Conservation (phyloP, 2,329 filamentous ascomycete genomes). For the Fusarium bulbicola region DNA sequence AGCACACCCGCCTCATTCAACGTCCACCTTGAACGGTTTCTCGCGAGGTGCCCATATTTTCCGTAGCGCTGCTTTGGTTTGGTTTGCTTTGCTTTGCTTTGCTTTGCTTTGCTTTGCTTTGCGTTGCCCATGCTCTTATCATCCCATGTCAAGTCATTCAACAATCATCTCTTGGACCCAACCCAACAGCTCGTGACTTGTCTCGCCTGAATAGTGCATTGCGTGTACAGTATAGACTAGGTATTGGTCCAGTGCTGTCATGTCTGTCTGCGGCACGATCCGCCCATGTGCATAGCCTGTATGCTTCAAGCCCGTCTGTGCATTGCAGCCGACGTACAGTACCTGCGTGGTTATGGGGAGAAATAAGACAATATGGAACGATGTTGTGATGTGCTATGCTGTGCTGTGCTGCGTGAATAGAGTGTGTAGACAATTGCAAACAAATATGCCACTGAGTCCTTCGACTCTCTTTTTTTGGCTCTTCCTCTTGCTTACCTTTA, state of each 20-base stretch:
- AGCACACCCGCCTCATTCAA: neutral
- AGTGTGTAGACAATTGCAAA: conserved; percentile 10
- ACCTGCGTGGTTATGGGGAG: conserved; percentile 29
- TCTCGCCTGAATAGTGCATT: conserved; percentile 28
- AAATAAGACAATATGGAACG: conserved; percentile 14
- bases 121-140: conserved; percentile 1
- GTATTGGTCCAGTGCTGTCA: neutral
- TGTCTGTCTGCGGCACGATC: conserved; percentile 21
- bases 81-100: neutral
- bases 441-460: conserved; percentile 16
- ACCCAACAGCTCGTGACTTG: neutral
- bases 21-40: neutral
- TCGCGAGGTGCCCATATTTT: neutral
- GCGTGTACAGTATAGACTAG: neutral
- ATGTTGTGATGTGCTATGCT: neutral
- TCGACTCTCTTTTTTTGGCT: conserved; percentile 1
- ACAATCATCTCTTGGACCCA: neutral
- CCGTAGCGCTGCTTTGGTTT: neutral
- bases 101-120: neutral
- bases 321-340: conserved; percentile 18
- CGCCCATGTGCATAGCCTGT: conserved; percentile 18
- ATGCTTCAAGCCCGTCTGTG: conserved; percentile 13
- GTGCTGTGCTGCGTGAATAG: neutral
- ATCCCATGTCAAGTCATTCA: neutral
- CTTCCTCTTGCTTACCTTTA: conserved; percentile 28